Evolutionary conservation across 2,329 filamentous ascomycete species (phyloP), one percentile per base, ranked within the genome.

Genomic region (Coniochaeta hoffmannii): DNA sequence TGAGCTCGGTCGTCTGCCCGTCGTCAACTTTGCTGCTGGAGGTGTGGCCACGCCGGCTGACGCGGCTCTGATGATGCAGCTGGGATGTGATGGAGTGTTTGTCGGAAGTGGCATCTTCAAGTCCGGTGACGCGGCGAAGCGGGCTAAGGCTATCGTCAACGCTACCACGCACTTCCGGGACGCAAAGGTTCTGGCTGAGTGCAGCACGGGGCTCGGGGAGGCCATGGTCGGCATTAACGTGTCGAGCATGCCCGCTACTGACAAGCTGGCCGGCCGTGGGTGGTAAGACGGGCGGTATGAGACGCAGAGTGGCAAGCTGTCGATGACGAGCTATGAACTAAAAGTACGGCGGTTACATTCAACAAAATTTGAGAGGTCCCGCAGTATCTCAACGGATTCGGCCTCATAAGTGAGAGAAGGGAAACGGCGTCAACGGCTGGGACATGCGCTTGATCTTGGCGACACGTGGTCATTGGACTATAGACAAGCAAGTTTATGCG

Each of bases 21-120:
- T 97, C 0, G 94, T 99, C 61, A 97, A 97, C 79, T 97, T 99
- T 65, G 94, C 94, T 0, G 94, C 94, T 3, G 94, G 94, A n/a
- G 94, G 94, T 56, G 89, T 99, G n/a, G 94, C 94, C n/a, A 99
- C 94, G 1, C 94, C 94, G 0, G 94, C 94, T 0, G 94, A 99
- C 73, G 94, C 94, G 0, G 94, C 94, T 2, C 78, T 99, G 58
- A 76, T 99, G 93, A 99, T 99, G 94, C 93, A 97, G 79, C 78
- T 99, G 61, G 94, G 94, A 58, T 97, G 94, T 68, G 94, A 99
- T 68, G 94, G 94, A 57, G 94, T 99, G 34, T 99, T 99, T 69
- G 94, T 99, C 34, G 94, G 94, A 28, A 91, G 86, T 56, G 94
- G 94, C 28, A 97, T 97, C 72, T 99, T 99, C 83, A 97, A 97